A percentile compares a stretch with the other conserved stretches of the same genome.
phyloP scores from a whole-genome alignment of 768 basidiomycete species.

The Kwoniella pini region DNA sequence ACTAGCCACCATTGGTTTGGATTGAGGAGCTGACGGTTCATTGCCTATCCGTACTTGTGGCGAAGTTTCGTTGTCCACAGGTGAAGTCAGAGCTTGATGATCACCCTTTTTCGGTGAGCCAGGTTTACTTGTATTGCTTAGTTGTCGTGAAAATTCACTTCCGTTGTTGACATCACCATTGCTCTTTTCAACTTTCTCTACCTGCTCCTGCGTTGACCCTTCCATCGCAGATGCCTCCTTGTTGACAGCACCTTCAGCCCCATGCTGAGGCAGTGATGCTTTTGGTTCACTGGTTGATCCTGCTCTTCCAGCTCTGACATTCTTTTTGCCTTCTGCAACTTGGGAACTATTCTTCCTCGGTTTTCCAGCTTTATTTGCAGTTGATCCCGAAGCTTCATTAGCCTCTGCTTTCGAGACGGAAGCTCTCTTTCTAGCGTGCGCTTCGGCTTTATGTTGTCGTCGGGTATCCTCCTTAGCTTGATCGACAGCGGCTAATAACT shows the following conservation, averaged over 20 bases:
- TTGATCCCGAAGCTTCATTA: constrained; percentile 17
- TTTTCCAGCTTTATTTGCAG: constrained; percentile 13
- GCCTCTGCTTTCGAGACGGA: constrained; percentile 12
- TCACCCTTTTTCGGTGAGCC: constrained; percentile 8
- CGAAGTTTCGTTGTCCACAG: neutral
- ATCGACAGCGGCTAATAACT: constrained; percentile 63
- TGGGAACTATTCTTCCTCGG: constrained; percentile 11
- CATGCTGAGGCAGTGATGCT: constrained; percentile 1
- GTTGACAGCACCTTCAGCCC: neutral
- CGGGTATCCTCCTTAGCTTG: constrained; percentile 38
- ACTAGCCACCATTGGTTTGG: constrained; percentile 18
- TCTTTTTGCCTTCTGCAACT: constrained; percentile 9
- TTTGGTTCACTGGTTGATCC: constrained; percentile 9
- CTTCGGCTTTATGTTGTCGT: constrained; percentile 15
- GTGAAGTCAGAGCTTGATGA: constrained; percentile 10
- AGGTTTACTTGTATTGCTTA: constrained; percentile 18
- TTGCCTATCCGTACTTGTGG: constrained; percentile 10
- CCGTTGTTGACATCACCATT: constrained; percentile 1
- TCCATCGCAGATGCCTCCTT: neutral
- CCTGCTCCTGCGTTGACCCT: too few relatives aligned
- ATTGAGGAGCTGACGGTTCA: constrained; percentile 8
- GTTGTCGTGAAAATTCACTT: constrained; percentile 21
- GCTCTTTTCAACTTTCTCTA: neutral
- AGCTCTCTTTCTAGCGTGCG: constrained; percentile 19
- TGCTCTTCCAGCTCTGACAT: constrained; percentile 5